phyloP scores from a whole-genome alignment of 352 stramenopile species.

The Pythium inflatum region DNA sequence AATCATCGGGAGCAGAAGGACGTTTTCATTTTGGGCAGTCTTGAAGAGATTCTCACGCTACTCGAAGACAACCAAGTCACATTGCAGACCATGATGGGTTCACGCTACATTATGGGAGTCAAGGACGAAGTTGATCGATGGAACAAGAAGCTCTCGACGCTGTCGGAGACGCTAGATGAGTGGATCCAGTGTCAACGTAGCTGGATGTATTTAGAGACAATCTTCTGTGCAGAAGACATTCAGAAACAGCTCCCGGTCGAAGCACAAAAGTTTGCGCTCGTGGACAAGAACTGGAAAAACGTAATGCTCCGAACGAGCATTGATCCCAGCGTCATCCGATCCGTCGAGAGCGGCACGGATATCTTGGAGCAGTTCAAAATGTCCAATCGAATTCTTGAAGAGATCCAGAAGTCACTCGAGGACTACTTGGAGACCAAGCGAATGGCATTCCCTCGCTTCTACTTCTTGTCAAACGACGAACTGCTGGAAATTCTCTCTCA shows the following conservation, averaged over 20 bases:
- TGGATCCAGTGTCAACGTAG: slow-evolving; percentile 90
- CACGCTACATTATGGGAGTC: slow-evolving; percentile 90
- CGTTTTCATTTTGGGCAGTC: slow-evolving; percentile 91
- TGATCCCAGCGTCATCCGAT: slow-evolving; percentile 84
- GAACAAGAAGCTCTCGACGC: slow-evolving; percentile 78
- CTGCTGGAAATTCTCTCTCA: slow-evolving; percentile 95
- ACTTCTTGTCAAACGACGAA: slow-evolving; percentile 96
- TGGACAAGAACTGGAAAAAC: slow-evolving; percentile 90
- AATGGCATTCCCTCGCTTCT: slow-evolving; percentile 94
- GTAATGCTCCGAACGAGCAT: slow-evolving; percentile 92
- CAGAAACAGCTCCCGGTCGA: slow-evolving; percentile 89
- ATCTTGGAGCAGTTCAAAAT: slow-evolving; percentile 89
- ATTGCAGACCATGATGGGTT: slow-evolving; percentile 93
- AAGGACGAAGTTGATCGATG: slow-evolving; percentile 89
- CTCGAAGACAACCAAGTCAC: slow-evolving; percentile 94
- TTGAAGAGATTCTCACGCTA: slow-evolving; percentile 90
- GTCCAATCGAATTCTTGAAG: slow-evolving; percentile 83
- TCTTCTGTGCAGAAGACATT: slow-evolving; percentile 91
- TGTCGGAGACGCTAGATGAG: slow-evolving; percentile 89
- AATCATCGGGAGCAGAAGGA: slow-evolving; percentile 94
- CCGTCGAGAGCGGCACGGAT: slow-evolving; percentile 81
- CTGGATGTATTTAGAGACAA: slow-evolving; percentile 90
- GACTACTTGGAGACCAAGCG: slow-evolving; percentile 94
- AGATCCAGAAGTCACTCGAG: slow-evolving; percentile 92
- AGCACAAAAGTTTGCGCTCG: slow-evolving; percentile 90